Evolutionary conservation across 352 stramenopile genomes (phyloP).

Genomic region (Thalassiosira exigua): DNA sequence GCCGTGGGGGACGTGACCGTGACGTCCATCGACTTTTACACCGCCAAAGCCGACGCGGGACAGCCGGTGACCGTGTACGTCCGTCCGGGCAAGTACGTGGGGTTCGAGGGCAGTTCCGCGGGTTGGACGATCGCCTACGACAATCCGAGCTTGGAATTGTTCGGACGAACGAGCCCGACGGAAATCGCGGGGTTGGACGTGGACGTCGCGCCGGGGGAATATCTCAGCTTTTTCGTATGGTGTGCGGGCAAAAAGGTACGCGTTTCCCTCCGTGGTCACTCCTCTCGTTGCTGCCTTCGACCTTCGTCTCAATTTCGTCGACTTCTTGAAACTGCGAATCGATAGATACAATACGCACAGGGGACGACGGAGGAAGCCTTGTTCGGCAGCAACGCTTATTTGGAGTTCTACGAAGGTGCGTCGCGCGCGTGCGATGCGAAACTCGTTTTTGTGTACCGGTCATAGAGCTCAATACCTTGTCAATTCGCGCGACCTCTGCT

Average conservation of each 20-base stretch:
- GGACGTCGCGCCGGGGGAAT: conserved; percentile 9
- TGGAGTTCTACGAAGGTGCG: conserved; percentile 23
- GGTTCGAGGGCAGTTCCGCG: conserved; percentile 13
- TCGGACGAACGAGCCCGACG: conserved; percentile 7
- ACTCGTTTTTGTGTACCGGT: too few species aligned
- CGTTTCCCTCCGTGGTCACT: too few species aligned
- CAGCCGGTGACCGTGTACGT: conserved; percentile 27
- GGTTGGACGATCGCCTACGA: conserved; percentile 36
- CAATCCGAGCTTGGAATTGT: conserved; percentile 21
- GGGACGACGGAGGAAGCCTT: not conserved
- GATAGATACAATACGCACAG: too few species aligned
- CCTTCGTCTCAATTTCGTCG: too few species aligned
- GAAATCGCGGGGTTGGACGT: conserved; percentile 17
- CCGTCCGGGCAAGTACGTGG: conserved; percentile 24
- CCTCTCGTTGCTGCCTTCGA: too few species aligned
- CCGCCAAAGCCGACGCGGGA: not conserved
- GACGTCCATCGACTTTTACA: conserved; percentile 29
- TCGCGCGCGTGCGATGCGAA: too few species aligned
- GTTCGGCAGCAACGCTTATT: conserved; percentile 15
- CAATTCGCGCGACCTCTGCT: too few species aligned
- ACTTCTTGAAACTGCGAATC: too few species aligned
- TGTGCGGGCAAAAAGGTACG: not conserved
- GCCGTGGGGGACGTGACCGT: conserved; percentile 23
- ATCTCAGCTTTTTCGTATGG: conserved; percentile 22
- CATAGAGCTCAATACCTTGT: too few species aligned